Percentiles rank a stretch among this genome's conserved stretches.
These are phyloP conservation scores for Oryza coarctata DNA, from an alignment of 176 grass and related monocot genomes.

Conservation along the genomic window DNA sequence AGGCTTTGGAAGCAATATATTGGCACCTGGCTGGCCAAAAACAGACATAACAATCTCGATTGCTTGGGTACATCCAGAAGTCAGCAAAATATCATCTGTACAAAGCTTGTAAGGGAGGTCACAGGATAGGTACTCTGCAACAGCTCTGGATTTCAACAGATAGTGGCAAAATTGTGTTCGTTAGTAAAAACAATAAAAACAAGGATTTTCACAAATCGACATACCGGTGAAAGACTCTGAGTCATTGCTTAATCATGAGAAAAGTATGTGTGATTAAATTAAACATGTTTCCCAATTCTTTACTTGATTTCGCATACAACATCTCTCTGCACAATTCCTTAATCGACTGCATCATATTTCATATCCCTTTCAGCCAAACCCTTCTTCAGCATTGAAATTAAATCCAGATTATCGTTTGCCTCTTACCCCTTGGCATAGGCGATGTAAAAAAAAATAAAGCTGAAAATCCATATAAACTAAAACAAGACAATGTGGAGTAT, in stretches of 20 bases:
- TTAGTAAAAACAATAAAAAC: not conserved
- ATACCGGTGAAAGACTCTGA: not conserved
- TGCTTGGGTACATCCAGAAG: conserved; percentile 59
- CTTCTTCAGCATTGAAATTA: not conserved
- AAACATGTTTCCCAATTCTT: not conserved
- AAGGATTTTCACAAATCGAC: not conserved
- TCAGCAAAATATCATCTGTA: conserved; percentile 62
- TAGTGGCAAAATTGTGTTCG: not conserved
- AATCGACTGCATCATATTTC: not conserved
- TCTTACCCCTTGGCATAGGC: not conserved
- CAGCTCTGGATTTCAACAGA: conserved; percentile 42
- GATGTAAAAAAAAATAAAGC: not conserved
- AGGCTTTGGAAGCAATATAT: conserved; percentile 67
- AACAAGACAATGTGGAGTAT: not conserved
- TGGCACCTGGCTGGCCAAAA: conserved; percentile 47
- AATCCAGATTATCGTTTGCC: not conserved
- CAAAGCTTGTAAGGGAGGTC: conserved; percentile 64
- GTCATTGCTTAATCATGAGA: not conserved
- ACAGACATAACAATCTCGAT: conserved; percentile 56
- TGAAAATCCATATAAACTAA: not conserved
- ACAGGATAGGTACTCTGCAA: conserved; percentile 59
- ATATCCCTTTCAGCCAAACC: not conserved
- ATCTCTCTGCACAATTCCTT: too few species aligned
- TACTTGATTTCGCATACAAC: not conserved
- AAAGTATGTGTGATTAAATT: not conserved